Conservation (phyloP, 2,329 filamentous ascomycete genomes). For the Gnomoniopsis sp. region DNA sequence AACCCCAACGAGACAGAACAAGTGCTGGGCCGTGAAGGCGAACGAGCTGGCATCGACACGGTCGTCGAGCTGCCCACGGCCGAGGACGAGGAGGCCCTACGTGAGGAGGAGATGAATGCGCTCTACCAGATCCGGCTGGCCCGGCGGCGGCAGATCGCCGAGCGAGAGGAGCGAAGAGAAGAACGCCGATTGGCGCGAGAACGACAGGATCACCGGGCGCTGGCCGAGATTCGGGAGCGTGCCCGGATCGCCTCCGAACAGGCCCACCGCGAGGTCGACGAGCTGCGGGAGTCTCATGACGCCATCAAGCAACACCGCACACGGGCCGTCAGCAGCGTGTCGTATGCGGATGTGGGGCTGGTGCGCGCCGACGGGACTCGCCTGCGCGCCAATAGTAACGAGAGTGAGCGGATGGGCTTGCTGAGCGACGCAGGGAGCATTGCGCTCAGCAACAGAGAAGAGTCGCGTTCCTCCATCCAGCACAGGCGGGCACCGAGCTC, state of each 20-base stretch:
- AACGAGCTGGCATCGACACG: slow-evolving; percentile 85
- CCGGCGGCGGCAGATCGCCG: slow-evolving; percentile 69
- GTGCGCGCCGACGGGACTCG: slow-evolving; percentile 75
- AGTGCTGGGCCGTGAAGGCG: slow-evolving; percentile 83
- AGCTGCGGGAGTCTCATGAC: slow-evolving; percentile 53
- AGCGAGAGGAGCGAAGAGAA: slow-evolving; percentile 72
- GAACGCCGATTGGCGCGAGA: slow-evolving; percentile 68
- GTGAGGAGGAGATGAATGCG: slow-evolving; percentile 89
- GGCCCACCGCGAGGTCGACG: slow-evolving; percentile 55
- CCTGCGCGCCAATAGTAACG: slow-evolving; percentile 67
- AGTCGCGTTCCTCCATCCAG: slow-evolving; percentile 17
- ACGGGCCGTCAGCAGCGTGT: slow-evolving; percentile 69
- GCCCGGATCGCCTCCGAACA: slow-evolving; percentile 43
- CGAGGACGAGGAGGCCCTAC: slow-evolving; percentile 72
- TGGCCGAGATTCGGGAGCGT: slow-evolving; percentile 63
- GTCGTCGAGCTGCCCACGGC: slow-evolving; percentile 81
- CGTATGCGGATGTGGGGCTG: slow-evolving; percentile 73
- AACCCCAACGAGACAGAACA: slow-evolving; percentile 73
- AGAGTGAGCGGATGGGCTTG: slow-evolving; percentile 69
- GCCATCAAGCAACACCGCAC: slow-evolving; percentile 58
- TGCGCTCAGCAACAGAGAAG: slow-evolving; percentile 24
- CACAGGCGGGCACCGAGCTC: slow-evolving; percentile 46
- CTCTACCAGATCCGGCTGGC: slow-evolving; percentile 85
- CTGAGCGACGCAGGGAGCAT: slow-evolving; percentile 71
- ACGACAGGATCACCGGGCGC: slow-evolving; percentile 64